A percentile compares a stretch with the other conserved stretches of the same genome.
These are phyloP conservation scores for Dictyostelium citrinum DNA, from an alignment of 78 protist species.

Conservation along the genomic window DNA sequence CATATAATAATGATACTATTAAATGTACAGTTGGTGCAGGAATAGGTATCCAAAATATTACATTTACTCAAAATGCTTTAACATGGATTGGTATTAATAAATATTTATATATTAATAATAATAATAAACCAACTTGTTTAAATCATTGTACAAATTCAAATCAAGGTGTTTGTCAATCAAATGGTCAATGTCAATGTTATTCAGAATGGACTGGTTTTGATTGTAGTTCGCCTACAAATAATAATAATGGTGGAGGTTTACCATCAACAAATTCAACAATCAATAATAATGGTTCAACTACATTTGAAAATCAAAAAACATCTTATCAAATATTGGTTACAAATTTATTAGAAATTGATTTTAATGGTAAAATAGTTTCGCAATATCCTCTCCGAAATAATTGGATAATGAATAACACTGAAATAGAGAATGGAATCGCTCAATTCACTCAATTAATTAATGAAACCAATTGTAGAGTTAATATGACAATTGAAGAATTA, in stretches of 20 bases:
- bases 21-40: background rate
- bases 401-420: background rate
- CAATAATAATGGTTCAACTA: background rate
- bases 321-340: background rate
- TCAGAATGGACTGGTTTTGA: background rate
- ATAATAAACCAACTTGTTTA: background rate
- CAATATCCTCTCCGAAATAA: background rate
- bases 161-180: background rate
- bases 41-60: background rate
- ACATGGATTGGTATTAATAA: background rate
- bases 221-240: background rate
- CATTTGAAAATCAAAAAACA: background rate
- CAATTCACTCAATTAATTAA: background rate
- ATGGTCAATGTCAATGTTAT: background rate
- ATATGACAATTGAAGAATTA: background rate
- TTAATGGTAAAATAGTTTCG: background rate
- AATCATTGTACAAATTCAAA: background rate
- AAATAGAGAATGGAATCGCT: background rate
- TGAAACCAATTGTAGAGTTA: background rate
- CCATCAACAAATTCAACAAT: background rate
- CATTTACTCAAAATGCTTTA: background rate
- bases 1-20: background rate
- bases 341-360: background rate
- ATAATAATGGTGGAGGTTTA: background rate
- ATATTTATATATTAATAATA: background rate